Evolutionary conservation across 306 rosid species (phyloP).

Genomic region (Echinosophora koreensis): DNA sequence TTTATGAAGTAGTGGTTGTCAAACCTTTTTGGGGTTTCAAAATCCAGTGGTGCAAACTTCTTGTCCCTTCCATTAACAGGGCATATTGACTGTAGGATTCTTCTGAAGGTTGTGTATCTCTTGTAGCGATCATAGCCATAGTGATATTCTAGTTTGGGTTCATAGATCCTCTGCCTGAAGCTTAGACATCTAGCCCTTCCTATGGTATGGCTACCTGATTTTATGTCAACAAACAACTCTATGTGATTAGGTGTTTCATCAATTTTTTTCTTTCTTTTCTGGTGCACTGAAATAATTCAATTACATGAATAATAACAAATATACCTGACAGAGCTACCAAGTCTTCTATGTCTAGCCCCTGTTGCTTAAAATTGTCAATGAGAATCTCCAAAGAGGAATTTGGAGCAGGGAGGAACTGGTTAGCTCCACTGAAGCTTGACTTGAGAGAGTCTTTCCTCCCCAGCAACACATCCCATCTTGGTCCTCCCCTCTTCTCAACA

Average conservation of each 20-base stretch:
- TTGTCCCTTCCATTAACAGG: constrained; percentile 69
- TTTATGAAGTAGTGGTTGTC: constrained; percentile 81
- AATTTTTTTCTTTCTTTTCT: background rate
- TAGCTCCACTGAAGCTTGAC: constrained; percentile 86
- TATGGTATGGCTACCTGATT: constrained; percentile 85
- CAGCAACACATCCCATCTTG: constrained; percentile 70
- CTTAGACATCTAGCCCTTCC: constrained; percentile 87
- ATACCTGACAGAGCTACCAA: constrained; percentile 81
- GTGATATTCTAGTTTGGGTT: constrained; percentile 50
- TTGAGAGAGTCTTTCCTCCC: constrained; percentile 86
- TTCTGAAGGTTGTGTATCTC: constrained; percentile 64
- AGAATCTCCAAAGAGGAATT: constrained; percentile 81
- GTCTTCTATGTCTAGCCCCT: constrained; percentile 76
- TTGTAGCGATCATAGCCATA: constrained; percentile 66
- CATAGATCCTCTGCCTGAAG: constrained; percentile 77
- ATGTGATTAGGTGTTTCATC: background rate
- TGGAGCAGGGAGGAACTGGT: constrained; percentile 77
- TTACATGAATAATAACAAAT: background rate
- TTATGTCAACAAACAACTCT: background rate
- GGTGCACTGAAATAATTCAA: background rate
- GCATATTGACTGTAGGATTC: constrained; percentile 74
- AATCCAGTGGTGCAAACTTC: constrained; percentile 73
- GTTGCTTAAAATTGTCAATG: constrained; percentile 66
- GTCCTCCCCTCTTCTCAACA: constrained; percentile 81
- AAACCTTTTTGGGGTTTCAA: constrained; percentile 72